Evolutionary conservation across 2,329 filamentous ascomycete genomes (phyloP).

Genomic region (Coniella lustricola): DNA sequence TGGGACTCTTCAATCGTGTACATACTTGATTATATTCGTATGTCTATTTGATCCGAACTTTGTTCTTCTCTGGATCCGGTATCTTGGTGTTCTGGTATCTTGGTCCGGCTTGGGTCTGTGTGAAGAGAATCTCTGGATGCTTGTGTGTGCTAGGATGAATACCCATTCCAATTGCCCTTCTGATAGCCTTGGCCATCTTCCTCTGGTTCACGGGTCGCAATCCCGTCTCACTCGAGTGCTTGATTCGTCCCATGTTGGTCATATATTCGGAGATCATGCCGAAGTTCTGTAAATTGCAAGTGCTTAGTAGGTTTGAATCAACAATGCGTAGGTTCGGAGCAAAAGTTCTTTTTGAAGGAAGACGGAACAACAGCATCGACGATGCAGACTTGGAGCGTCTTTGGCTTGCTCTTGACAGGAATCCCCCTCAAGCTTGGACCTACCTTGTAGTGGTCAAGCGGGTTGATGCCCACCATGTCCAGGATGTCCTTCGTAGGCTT

Average conservation of each 20-base stretch:
- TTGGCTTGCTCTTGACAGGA: neutral
- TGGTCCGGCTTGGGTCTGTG: slow-evolving; percentile 23
- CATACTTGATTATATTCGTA: neutral
- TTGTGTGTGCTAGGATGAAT: slow-evolving; percentile 85
- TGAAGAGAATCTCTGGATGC: slow-evolving; percentile 72
- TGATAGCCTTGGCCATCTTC: slow-evolving; percentile 85
- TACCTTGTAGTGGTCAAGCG: slow-evolving; percentile 82
- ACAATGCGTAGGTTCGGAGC: neutral
- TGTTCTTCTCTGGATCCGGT: slow-evolving; percentile 6
- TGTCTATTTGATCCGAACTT: slow-evolving; percentile 7
- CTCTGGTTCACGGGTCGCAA: slow-evolving; percentile 85
- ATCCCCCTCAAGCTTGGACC: slow-evolving; percentile 20
- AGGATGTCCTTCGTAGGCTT: slow-evolving; percentile 62
- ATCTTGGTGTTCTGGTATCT: slow-evolving; percentile 13
- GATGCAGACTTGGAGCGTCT: too few species aligned
- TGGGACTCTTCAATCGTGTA: slow-evolving; percentile 5
- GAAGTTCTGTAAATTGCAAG: slow-evolving; percentile 67
- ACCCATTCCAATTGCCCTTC: slow-evolving; percentile 81
- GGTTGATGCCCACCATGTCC: slow-evolving; percentile 72
- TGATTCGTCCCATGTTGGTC: slow-evolving; percentile 78
- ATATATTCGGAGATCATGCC: slow-evolving; percentile 85
- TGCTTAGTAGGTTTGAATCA: slow-evolving; percentile 1
- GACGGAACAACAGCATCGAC: neutral
- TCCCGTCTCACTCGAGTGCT: slow-evolving; percentile 66
- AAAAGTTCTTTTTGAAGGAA: neutral